Base-by-base conservation (phyloP, 2,329 filamentous ascomycete species). In the Trichophyton verrucosum region DNA sequence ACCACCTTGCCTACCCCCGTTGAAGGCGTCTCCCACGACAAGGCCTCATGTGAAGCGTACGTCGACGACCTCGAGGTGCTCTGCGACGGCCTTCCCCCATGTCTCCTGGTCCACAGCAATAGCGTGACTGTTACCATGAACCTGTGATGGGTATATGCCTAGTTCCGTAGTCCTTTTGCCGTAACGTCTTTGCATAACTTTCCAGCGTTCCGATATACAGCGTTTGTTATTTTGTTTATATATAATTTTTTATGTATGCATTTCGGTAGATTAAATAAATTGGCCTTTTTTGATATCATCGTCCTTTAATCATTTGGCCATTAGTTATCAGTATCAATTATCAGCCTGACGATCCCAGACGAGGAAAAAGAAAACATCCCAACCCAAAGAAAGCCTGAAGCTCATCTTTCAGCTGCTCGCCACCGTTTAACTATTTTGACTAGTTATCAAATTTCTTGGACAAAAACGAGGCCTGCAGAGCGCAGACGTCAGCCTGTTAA, bases 1-100 rank as follows among this genome's bases (percentile, higher is more conserved):
- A 95, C 87, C 1, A 95, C 91, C 24, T 75, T 95, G 44, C 91
- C 90, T 0, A 89, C 89, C 59, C 90, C 90, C 0, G 78, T 85
- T 7, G 87, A 91, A 64, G 89, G 88, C 0, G 95, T 89, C 0
- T 85, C 84, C 68, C 76, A 81, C 61, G 87, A 85, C 64, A 87
- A 89, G 71, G 76, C 78, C 46, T 84, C 87, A 17, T 89, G 87
- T 66, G 76, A 89, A 61, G 81, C 82, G 64, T 95, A 94, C 72
- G 77, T 95, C 56, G 86, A 82, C 57, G 87, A 91, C 72, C 77
- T 92, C 62, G 88, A 94, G 72, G 82, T 94, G 1, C 74, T 95
- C 61, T 92, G 87, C 71, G 82, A 86, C 67, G 86, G 83, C 9
- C 75, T 92, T 63, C 89, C 89, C 30, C 89, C 90, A 0, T 83